Percentiles rank a stretch among this genome's conserved stretches.
Conservation (phyloP, 805 yeast genomes). For the Kurtzmaniella fragi region DNA sequence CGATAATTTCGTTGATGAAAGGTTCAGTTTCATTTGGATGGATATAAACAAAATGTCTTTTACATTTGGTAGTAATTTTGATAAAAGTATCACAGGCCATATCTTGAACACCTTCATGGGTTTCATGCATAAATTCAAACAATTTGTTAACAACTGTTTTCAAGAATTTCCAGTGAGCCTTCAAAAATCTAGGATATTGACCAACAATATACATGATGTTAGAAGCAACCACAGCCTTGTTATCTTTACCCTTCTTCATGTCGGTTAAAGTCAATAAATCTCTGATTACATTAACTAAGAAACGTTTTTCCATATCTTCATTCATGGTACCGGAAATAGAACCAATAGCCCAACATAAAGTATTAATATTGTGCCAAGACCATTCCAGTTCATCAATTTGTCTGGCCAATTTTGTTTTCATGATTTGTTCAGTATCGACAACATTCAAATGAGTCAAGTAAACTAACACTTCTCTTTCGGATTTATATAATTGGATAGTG, state of each 20-base stretch:
- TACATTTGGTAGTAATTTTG: slow-evolving; percentile 92
- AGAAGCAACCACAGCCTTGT: slow-evolving; percentile 99
- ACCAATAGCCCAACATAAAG: slow-evolving; percentile 99
- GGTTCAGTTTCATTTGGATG: slow-evolving; percentile 87
- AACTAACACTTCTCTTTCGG: slow-evolving; percentile 93
- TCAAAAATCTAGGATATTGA: slow-evolving; percentile 94
- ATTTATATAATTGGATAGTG: slow-evolving; percentile 90
- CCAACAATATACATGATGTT: slow-evolving; percentile 99
- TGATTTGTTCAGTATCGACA: slow-evolving; percentile 86
- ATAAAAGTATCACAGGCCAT: slow-evolving; percentile 99
- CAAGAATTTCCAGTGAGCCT: slow-evolving; percentile 96
- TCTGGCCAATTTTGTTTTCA: slow-evolving; percentile 85
- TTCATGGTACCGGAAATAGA: slow-evolving; percentile 98
- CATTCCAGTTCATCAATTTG: slow-evolving; percentile 97
- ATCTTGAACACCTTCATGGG: slow-evolving; percentile 99
- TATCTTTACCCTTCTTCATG: slow-evolving; percentile 94
- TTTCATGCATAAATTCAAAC: slow-evolving; percentile 98
- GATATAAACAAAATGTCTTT: slow-evolving; percentile 85
- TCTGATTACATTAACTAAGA: slow-evolving; percentile 87
- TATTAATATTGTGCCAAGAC: slow-evolving; percentile 98
- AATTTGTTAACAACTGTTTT: slow-evolving; percentile 93
- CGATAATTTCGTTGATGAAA: slow-evolving; percentile 84
- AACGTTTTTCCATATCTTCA: slow-evolving; percentile 94
- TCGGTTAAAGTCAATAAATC: slow-evolving; percentile 89
- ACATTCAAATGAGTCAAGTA: slow-evolving; percentile 95